Conservation (phyloP, 176 grass and related monocot genomes). For the Luzula sylvatica region DNA sequence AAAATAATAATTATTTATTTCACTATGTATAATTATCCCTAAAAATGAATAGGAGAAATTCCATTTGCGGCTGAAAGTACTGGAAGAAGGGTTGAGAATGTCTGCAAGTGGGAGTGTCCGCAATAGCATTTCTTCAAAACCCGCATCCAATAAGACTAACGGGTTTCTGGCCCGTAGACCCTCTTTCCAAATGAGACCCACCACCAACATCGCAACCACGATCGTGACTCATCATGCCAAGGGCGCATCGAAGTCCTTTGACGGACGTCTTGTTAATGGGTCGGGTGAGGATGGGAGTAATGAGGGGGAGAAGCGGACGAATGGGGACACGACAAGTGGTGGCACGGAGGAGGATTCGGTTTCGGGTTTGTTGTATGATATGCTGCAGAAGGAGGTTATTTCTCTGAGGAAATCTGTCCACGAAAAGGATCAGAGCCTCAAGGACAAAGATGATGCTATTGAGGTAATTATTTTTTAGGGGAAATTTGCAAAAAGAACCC, state of each 20-base stretch:
- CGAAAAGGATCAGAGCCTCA: conserved; percentile 86
- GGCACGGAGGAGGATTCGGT: conserved; percentile 62
- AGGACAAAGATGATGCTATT: conserved; percentile 90
- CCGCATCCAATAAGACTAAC: conserved; percentile 56
- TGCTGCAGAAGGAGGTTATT: conserved; percentile 88
- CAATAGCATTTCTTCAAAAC: conserved; percentile 32
- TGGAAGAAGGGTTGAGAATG: conserved; percentile 96
- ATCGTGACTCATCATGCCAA: conserved; percentile 91
- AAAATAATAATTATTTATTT: not conserved
- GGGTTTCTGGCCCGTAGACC: conserved; percentile 58
- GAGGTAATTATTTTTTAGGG: conserved; percentile 40
- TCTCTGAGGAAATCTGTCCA: conserved; percentile 64
- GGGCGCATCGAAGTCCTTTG: conserved; percentile 88
- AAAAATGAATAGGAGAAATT: conserved; percentile 59
- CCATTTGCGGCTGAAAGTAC: conserved; percentile 77
- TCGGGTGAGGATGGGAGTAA: conserved; percentile 47
- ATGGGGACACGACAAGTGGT: conserved; percentile 24
- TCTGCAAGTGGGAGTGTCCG: conserved; percentile 42
- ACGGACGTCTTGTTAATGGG: conserved; percentile 63
- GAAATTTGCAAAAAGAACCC: no score
- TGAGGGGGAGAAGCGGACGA: conserved; percentile 53
- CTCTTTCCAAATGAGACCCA: conserved; percentile 85
- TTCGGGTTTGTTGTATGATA: conserved; percentile 81
- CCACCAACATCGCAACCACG: conserved; percentile 55
- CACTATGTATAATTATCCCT: conserved; percentile 9